Conservation (phyloP, 805 yeast species). For the Saturnispora gosingensis region DNA sequence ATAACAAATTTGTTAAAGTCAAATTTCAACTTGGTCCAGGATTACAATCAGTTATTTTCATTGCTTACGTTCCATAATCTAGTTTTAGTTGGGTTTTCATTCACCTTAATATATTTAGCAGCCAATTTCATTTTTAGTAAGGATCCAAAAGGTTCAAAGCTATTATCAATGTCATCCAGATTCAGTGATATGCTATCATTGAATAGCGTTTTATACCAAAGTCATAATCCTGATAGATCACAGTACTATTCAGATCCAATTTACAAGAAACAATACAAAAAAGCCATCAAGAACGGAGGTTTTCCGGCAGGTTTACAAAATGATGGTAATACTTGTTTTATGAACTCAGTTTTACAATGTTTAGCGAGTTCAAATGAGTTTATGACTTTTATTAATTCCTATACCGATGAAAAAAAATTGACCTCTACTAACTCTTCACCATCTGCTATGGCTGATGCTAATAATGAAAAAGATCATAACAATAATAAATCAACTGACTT, state of each 20-base stretch:
- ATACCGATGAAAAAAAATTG: background rate
- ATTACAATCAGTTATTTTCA: background rate
- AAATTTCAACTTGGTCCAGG: background rate
- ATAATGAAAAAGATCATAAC: conserved; percentile 8
- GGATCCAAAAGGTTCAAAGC: background rate
- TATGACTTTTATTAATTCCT: conserved; percentile 43
- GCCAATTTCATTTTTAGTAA: background rate
- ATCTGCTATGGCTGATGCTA: background rate
- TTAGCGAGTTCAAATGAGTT: conserved; percentile 66
- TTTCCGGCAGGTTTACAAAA: conserved; percentile 78
- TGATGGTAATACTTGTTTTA: conserved; percentile 91
- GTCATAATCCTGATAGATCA: conserved; percentile 8
- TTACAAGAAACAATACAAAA: conserved; percentile 14
- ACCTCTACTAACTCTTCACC: background rate
- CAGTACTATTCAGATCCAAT: conserved; percentile 5
- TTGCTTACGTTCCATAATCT: background rate
- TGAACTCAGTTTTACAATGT: conserved; percentile 83
- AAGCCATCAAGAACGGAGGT: conserved; percentile 56
- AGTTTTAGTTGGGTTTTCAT: background rate
- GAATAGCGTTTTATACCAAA: conserved; percentile 7
- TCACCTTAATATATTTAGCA: conserved; percentile 4
- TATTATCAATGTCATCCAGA: conserved; percentile 7
- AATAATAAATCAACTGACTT: conserved; percentile 12
- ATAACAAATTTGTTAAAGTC: background rate
- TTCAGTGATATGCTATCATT: conserved; percentile 11